Conservation (phyloP, 2,329 filamentous ascomycete species). For the Cytospora leucostoma region DNA sequence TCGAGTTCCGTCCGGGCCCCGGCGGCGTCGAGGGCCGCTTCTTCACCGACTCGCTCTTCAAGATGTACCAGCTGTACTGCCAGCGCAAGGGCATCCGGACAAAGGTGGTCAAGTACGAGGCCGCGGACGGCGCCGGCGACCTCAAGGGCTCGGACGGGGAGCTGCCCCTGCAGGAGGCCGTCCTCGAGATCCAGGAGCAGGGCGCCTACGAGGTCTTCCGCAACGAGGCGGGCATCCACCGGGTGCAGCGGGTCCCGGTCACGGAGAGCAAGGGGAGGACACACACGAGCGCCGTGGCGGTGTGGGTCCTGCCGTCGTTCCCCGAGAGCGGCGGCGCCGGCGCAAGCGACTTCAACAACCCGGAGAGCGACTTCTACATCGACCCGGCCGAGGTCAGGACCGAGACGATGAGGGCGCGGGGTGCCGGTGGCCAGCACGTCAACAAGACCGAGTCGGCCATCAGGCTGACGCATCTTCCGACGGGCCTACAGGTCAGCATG, state of each 20-base stretch:
- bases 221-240: conserved; percentile 89
- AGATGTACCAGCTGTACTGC: conserved; percentile 88
- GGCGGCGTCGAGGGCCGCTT: conserved; percentile 89
- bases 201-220: conserved; percentile 82
- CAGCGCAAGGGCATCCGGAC: conserved; percentile 65
- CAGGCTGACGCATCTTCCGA: conserved; percentile 86
- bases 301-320: conserved; percentile 88
- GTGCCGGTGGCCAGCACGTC: conserved; percentile 95
- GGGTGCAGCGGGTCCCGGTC: conserved; percentile 88
- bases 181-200: conserved; percentile 76
- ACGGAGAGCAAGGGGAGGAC: conserved; percentile 90
- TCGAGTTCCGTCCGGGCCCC: conserved; percentile 90
- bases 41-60: conserved; percentile 83
- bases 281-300: conserved; percentile 88
- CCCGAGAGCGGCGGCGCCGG: conserved; percentile 54
- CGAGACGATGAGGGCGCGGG: conserved; percentile 89
- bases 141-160: conserved; percentile 59
- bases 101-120: conserved; percentile 77
- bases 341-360: conserved; percentile 68
- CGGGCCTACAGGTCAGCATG: conserved; percentile 83
- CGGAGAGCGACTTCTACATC: conserved; percentile 88
- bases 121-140: conserved; percentile 63
- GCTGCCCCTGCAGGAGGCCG: conserved; percentile 77
- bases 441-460: conserved; percentile 98
- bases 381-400: conserved; percentile 77